Base-by-base conservation (phyloP, 2,329 filamentous ascomycete species). In the Colletotrichum zoysiae region DNA sequence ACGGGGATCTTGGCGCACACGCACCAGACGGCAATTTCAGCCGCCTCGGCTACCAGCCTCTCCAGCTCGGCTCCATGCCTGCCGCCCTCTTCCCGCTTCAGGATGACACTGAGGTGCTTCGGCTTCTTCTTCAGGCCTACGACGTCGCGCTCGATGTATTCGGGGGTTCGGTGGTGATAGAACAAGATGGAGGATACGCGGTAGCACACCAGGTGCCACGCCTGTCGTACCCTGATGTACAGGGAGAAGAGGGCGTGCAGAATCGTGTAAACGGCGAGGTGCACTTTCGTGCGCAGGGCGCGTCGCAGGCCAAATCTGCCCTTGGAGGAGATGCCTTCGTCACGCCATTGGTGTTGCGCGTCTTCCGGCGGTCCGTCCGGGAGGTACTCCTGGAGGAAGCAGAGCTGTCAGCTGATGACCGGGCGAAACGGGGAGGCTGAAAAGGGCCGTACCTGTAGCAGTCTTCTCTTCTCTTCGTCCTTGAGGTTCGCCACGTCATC, bases 131-230 rank as follows among this genome's bases (percentile, higher is more conserved):
- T 87, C 69, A 99, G 82, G 12, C 88, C 87, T 80, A 90, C 90
- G 35, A 98, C 92, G 83, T 99, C 96, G 78, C 92, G 91, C 78
- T 92, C 91, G 76, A 99, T 97, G 79, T 97, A 90, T 79, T 97
- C 94, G 9, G 96, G 96, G 0, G 95, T 97, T 64, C 94, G 93
- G 82, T 99, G 96, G 83, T 99, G 97, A 84, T 99, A 96, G 81
- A 95, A 95, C 66, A 97, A 86, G 73, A 98, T 88, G 12, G 94
- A 93, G 65, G 94, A 89, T 74, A 95, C 84, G 71, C 93, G 91
- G 80, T 96, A 93, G 76, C 90, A 86, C 61, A 97, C 87, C 11
- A 92, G 89, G 80, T 95, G 92, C 83, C 94, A 96, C 67, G 90
- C 89, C 79, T 94, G 91, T 70, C 95, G 91, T 70, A 94, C 83